These are phyloP conservation scores for Fusarium bulbicola DNA, from an alignment of 2,329 filamentous ascomycete genomes.

Conservation along the genomic window DNA sequence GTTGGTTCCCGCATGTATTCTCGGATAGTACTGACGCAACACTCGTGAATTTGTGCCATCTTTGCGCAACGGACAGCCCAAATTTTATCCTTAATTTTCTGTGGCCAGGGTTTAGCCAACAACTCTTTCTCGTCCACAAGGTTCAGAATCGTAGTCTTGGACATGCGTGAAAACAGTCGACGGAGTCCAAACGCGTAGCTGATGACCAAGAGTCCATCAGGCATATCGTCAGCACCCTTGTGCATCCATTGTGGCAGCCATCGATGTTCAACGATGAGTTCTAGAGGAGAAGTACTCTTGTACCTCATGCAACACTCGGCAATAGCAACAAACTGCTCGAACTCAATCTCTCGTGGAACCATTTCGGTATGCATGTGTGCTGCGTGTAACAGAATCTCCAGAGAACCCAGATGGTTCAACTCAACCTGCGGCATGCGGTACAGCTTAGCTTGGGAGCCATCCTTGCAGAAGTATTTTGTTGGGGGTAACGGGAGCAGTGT, in stretches of 20 bases:
- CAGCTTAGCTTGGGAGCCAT: conserved; percentile 56
- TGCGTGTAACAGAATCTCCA: conserved; percentile 60
- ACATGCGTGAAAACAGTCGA: conserved; percentile 59
- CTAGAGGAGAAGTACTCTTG: conserved; percentile 61
- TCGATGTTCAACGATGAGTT: conserved; percentile 58
- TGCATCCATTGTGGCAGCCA: conserved; percentile 64
- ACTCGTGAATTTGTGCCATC: conserved; percentile 59
- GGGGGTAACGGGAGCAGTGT: conserved; percentile 49
- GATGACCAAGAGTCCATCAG: conserved; percentile 60
- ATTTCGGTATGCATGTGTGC: conserved; percentile 60
- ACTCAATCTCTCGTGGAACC: conserved; percentile 57
- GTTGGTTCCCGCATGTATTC: conserved; percentile 55
- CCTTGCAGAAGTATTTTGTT: conserved; percentile 50
- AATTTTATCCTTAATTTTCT: conserved; percentile 57
- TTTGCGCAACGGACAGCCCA: conserved; percentile 60
- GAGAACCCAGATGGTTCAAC: conserved; percentile 50
- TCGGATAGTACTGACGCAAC: conserved; percentile 54
- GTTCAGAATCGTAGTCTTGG: conserved; percentile 59
- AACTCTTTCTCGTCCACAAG: conserved; percentile 55
- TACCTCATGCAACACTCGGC: conserved; percentile 61
- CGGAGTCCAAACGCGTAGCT: conserved; percentile 62
- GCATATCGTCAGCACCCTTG: conserved; percentile 57
- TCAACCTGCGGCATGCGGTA: conserved; percentile 65
- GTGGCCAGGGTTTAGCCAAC: conserved; percentile 57
- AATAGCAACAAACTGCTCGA: conserved; percentile 61